Base-by-base conservation (phyloP, 768 basidiomycete species). In the Collybia sordida region DNA sequence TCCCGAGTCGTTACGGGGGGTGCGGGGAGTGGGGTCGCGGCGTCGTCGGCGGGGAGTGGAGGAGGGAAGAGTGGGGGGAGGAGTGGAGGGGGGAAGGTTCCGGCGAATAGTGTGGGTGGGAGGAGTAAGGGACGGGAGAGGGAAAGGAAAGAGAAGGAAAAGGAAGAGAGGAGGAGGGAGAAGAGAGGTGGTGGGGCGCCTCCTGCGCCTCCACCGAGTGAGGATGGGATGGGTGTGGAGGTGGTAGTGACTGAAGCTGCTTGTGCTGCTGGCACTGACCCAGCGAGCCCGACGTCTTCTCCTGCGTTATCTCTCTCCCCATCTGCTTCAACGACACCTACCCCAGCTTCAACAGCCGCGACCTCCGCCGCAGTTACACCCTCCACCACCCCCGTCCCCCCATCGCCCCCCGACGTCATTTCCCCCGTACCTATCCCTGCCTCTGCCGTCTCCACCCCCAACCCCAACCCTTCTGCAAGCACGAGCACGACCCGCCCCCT, bases 1-100 rank as follows among this genome's bases (percentile, higher is more conserved):
- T 61, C 76, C 57, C 56, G 68, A 52, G 19, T 57, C 51, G 54
- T 70, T 42, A 44, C 64, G 55, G 21, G 21, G 19, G 24, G 21
- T 3, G 31, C 18, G 17, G 31, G 54, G 46, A 43, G 61, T 47
- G 52, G 69, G 69, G 37, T 67, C 55, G 19, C 52, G 54, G 47
- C 64, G 58, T 53, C 69, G 55, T 48, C 58, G 42, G 48, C 37
- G 2, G 54, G 55, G 42, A 57, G 39, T 57, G 70, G 31, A 57
- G 71, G 59, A 50, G 73, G 61, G 51, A 69, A 61, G 51, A 70
- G 60, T 39, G 54, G 57, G 35, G 65, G 61, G 14, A 56, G 55
- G 35, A 12, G 40, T 45, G 55, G 51, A 53, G 56, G 53, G 53
- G 28, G 49, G 50, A 27, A 44, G 47, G 50, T 46, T 62, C 63